phyloP scores from a whole-genome alignment of 805 yeast species.

The Clavispora phyllophila region DNA sequence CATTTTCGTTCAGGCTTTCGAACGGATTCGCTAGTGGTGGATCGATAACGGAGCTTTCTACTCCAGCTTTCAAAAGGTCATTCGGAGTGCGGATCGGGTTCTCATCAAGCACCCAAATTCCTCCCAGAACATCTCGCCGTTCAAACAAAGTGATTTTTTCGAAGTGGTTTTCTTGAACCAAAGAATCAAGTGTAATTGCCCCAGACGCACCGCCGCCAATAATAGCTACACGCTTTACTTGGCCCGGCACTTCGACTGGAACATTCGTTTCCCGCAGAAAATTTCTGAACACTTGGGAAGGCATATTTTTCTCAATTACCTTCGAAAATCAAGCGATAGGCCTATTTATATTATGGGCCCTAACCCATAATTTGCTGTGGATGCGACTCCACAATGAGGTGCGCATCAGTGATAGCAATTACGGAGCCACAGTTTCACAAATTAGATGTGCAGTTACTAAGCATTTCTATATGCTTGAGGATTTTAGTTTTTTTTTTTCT shows the following conservation, averaged over 20 bases:
- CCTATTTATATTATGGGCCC: too few species aligned
- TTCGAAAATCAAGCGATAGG: too few species aligned
- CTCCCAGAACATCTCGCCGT: constrained; percentile 36
- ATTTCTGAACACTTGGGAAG: background rate
- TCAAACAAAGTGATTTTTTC: constrained; percentile 36
- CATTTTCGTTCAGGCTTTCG: background rate
- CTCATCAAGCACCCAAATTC: constrained; percentile 38
- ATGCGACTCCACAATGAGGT: background rate
- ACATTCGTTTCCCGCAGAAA: background rate
- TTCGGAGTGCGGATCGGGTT: constrained; percentile 9
- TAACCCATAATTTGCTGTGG: background rate
- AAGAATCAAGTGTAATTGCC: constrained; percentile 35
- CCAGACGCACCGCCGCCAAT: constrained; percentile 54
- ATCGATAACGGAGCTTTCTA: constrained; percentile 18
- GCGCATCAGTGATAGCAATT: background rate
- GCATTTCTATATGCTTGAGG: too few species aligned
- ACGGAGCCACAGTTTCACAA: background rate
- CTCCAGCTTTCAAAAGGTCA: constrained; percentile 16
- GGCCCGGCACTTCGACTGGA: background rate
- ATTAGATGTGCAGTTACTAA: too few species aligned
- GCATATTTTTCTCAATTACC: background rate
- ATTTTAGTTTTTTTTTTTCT: too few species aligned
- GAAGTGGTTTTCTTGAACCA: constrained; percentile 30
- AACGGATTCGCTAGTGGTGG: constrained; percentile 22
- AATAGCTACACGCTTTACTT: constrained; percentile 32